A percentile compares a stretch with the other conserved stretches of the same genome.
phyloP scores from a whole-genome alignment of 2,329 filamentous ascomycete genomes.

The Talaromyces verruculosus region DNA sequence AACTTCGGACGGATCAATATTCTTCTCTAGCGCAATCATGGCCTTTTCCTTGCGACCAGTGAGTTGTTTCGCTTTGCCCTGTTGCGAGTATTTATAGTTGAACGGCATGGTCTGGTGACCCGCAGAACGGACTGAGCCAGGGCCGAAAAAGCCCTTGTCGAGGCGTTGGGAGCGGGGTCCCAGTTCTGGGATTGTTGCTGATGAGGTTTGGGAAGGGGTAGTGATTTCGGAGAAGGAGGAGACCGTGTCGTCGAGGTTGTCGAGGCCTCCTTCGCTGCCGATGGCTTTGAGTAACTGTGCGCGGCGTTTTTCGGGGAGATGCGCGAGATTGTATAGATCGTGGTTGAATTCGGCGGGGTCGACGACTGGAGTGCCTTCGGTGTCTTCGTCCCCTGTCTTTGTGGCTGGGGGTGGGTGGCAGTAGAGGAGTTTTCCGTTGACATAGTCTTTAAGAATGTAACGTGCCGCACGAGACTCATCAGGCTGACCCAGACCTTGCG shows the following conservation, averaged over 20 bases:
- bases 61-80: constrained; percentile 74
- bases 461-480: constrained; percentile 91
- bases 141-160: constrained; percentile 86
- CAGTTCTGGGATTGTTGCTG: constrained; percentile 43
- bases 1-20: constrained; percentile 73
- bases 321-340: constrained; percentile 79
- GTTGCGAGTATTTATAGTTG: constrained; percentile 83
- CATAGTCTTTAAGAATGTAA: constrained; percentile 92
- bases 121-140: constrained; percentile 56
- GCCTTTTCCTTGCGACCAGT: constrained; percentile 77
- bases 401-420: constrained; percentile 75
- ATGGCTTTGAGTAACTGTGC: constrained; percentile 54
- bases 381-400: constrained; percentile 44
- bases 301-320: constrained; percentile 79
- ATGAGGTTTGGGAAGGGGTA: constrained; percentile 25
- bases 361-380: constrained; percentile 46
- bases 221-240: constrained; percentile 7
- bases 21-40: constrained; percentile 79
- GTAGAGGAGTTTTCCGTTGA: constrained; percentile 91
- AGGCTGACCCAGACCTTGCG: constrained; percentile 82
- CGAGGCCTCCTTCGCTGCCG: constrained; percentile 38
- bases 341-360: constrained; percentile 79
- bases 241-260: constrained; percentile 20
- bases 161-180: constrained; percentile 74
- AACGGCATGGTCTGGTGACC: constrained; percentile 78